Base-by-base conservation (phyloP, 1,139 yeast species). In the Sugiyamaella sp. region DNA sequence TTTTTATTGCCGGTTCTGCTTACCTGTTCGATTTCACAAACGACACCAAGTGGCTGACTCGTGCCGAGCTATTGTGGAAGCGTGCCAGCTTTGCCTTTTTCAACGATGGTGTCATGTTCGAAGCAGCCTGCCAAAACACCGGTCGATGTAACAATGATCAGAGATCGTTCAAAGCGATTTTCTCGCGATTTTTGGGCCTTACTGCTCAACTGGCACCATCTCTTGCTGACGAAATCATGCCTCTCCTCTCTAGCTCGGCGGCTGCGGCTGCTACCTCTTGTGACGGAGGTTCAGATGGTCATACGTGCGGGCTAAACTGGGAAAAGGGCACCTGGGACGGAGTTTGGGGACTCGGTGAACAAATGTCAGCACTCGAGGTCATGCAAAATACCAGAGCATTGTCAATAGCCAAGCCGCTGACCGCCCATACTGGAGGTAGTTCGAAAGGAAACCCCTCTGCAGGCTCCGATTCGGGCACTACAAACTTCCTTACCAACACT, bases 221-320 rank as follows among this genome's bases (percentile, higher is more conserved):
- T 22, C 77, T 89, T 1, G 71, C 74, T 52, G 79, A 75, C 47
- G 72, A 74, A 1, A 81, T 89, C 57, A 75, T 78, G 72, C 60
- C 69, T 3, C 75, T 79, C 67, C 66, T 91, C 50, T 74, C 76
- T 39, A 72, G 82, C 0, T 81, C 93, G 14, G 95, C 97, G 0
- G 59, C 71, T 32, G 97, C 85, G 10, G 97, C 96, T 0, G 95
- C 96, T 1, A 73, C 74, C 44, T 80, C 95, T 0, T 91, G 98
- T 71, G 74, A 82, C 2, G 97, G 97, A 64, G 97, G 97, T 68
- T 58, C 72, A 2, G 97, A 90, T 73, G 89, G 90, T 12, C 89
- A 86, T 65, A 90, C 97, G 0, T 91, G 98, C 75, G 97, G 97
- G 40, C 69, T 82, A 56, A 79, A 86, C 66, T 91, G 98, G 98